Evolutionary conservation across 192 early-diverging fungal genomes (phyloP).

Genomic region (Mortierella claussenii): DNA sequence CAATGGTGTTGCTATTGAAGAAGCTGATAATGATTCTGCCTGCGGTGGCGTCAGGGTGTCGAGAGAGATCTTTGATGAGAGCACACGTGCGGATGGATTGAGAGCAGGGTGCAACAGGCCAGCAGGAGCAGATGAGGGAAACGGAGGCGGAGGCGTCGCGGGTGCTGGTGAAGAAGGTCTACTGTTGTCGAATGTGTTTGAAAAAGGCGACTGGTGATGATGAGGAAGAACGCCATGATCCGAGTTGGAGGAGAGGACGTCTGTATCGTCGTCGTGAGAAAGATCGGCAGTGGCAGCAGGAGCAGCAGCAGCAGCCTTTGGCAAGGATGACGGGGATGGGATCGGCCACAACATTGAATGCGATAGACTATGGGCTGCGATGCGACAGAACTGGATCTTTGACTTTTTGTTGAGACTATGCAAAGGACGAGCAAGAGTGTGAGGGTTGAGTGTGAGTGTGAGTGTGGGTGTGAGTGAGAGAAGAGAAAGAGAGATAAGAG

Average conservation of each 20-base stretch:
- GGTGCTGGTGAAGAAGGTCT: slow-evolving; percentile 40
- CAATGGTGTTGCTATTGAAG: not conserved
- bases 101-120: not conserved
- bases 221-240: too few relatives aligned
- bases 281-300: slow-evolving; percentile 2
- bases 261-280: not conserved
- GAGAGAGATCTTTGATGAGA: slow-evolving; percentile 27
- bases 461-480: not conserved
- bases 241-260: slow-evolving; percentile 28
- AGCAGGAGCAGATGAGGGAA: not conserved
- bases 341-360: slow-evolving; percentile 44
- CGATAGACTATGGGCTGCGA: not conserved
- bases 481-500: too few relatives aligned
- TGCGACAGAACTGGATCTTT: not conserved
- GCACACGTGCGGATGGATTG: slow-evolving; percentile 10
- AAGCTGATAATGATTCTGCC: not conserved
- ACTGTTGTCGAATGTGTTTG: slow-evolving; percentile 44
- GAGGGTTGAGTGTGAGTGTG: too few relatives aligned
- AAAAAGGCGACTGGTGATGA: slow-evolving; percentile 4
- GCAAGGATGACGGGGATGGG: slow-evolving; percentile 17
- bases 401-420: too few relatives aligned
- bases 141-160: not conserved
- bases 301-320: slow-evolving; percentile 17
- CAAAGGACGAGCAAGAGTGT: too few relatives aligned
- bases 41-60: slow-evolving; percentile 3